Conservation (phyloP, 2,329 filamentous ascomycete genomes). For the Penicillium sp. region DNA sequence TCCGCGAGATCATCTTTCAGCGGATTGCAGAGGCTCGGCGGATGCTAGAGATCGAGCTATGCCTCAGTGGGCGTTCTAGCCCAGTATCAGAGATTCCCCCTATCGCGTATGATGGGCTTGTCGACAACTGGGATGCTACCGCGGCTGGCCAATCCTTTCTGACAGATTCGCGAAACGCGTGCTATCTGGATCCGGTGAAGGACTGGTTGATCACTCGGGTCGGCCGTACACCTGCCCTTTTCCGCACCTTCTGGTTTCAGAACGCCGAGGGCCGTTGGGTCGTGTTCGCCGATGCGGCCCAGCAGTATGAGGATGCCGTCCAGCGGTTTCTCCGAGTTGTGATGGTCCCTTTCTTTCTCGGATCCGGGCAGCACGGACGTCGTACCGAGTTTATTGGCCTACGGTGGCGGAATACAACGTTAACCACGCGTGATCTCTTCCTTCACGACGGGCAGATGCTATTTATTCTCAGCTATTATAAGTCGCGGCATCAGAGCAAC, state of each 20-base stretch:
- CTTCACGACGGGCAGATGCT: background rate
- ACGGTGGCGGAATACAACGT: background rate
- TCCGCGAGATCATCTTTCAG: background rate
- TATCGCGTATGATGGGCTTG: background rate
- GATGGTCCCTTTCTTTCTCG: background rate
- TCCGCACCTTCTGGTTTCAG: background rate
- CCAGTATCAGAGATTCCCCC: background rate
- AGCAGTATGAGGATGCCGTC: background rate
- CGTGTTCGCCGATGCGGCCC: background rate
- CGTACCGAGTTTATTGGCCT: background rate
- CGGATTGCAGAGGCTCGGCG: background rate
- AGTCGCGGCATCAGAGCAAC: background rate
- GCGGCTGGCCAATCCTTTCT: background rate
- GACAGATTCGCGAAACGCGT: background rate
- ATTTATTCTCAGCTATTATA: background rate
- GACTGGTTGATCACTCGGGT: background rate
- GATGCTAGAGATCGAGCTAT: background rate
- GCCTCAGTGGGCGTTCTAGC: background rate
- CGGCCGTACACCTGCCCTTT: background rate
- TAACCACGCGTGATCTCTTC: background rate
- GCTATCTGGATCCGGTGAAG: background rate
- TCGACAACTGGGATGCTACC: background rate
- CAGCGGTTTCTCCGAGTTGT: background rate
- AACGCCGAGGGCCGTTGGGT: background rate
- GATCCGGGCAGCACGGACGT: background rate